phyloP scores from a whole-genome alignment of 148 eudicot species.

The Persicaria maculosa region DNA sequence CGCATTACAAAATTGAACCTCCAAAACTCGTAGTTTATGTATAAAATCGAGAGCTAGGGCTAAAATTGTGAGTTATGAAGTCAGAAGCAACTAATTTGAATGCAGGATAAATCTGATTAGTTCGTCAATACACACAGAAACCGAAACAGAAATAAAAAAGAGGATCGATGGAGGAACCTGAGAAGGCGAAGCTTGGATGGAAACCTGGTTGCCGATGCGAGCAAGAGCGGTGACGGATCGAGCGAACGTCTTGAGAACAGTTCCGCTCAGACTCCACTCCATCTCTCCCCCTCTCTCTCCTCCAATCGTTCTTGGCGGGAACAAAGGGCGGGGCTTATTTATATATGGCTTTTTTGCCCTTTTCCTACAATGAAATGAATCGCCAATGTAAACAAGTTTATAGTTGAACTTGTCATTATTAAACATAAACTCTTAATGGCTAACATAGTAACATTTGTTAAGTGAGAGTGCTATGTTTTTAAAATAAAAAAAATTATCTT shows the following conservation, averaged over 20 bases:
- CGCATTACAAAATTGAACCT: neutral
- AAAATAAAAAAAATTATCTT: too few species aligned
- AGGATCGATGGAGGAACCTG: conserved; percentile 37
- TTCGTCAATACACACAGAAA: neutral
- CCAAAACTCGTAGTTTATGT: neutral
- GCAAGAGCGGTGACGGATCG: conserved; percentile 82
- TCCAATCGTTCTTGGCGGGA: conserved; percentile 15
- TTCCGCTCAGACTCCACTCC: conserved; percentile 80
- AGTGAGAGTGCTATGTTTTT: too few species aligned
- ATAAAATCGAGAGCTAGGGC: neutral
- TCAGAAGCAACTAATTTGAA: neutral
- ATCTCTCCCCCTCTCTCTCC: conserved; percentile 30
- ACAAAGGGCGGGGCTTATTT: neutral
- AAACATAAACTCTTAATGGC: too few species aligned
- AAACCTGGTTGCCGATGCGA: conserved; percentile 87
- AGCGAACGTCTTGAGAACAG: conserved; percentile 67
- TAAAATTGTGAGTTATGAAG: neutral
- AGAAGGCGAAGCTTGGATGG: conserved; percentile 77
- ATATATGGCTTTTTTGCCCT: neutral
- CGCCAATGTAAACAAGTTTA: too few species aligned
- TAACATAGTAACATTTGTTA: too few species aligned
- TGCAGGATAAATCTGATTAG: neutral
- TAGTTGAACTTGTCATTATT: too few species aligned
- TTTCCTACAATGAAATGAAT: neutral
- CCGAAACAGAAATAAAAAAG: neutral